Conservation (phyloP, 176 grass and related monocot genomes). For the Hyparrhenia diplandra region DNA sequence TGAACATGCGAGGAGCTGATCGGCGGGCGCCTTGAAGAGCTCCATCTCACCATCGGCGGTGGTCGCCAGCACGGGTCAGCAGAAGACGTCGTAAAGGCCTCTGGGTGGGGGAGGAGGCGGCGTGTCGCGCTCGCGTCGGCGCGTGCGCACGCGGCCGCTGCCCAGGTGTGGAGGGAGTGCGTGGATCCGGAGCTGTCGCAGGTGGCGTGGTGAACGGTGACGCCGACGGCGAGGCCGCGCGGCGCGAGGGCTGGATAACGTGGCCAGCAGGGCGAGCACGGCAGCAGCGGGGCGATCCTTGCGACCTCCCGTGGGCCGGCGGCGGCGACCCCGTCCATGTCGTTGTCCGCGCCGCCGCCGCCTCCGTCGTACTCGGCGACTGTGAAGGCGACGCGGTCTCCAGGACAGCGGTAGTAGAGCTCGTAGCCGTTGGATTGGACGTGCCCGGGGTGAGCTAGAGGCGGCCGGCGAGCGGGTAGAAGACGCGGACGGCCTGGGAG, state of each 20-base stretch:
- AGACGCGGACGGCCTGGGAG: neutral
- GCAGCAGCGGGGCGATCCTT: constrained; percentile 16
- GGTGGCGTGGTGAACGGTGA: constrained; percentile 31
- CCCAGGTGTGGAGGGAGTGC: constrained; percentile 40
- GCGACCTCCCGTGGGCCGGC: constrained; percentile 16
- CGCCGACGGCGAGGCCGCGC: constrained; percentile 41
- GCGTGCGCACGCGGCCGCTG: no score
- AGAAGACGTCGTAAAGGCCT: no score
- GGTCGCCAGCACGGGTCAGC: no score
- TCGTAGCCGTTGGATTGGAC: constrained; percentile 15
- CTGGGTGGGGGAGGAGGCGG: no score
- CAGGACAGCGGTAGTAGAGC: constrained; percentile 26
- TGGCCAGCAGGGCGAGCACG: constrained; percentile 39
- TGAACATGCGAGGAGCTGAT: no score
- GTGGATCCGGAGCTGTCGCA: constrained; percentile 37
- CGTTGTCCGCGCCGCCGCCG: neutral
- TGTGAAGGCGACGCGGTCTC: constrained; percentile 46
- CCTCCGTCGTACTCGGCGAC: constrained; percentile 25
- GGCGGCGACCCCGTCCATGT: no score
- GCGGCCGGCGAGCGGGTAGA: no score
- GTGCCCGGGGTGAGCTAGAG: neutral
- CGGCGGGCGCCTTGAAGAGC: no score
- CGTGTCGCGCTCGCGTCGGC: no score
- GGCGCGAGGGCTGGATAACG: neutral
- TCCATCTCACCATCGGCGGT: no score